Percentiles rank a stretch among this genome's conserved stretches.
phyloP scores from a whole-genome alignment of 2,329 filamentous ascomycete genomes.

The Bipolaris victoriae region DNA sequence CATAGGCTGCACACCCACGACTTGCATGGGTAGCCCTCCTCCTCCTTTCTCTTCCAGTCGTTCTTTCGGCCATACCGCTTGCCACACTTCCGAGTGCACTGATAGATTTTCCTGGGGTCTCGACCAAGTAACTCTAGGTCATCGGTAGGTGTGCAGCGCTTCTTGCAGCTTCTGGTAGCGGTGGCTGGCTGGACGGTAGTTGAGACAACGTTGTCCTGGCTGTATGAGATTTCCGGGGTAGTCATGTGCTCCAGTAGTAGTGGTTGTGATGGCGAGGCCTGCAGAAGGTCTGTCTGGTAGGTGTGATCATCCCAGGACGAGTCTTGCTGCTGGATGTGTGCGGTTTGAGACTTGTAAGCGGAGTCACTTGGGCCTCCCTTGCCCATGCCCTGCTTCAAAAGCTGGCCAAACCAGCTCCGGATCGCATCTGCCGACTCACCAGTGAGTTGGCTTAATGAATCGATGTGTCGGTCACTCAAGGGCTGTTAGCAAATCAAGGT shows the following conservation, averaged over 20 bases:
- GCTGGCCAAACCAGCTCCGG: slow-evolving; percentile 45
- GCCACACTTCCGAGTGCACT: slow-evolving; percentile 48
- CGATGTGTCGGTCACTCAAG: slow-evolving; percentile 44
- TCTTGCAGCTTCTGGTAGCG: slow-evolving; percentile 39
- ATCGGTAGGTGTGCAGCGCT: slow-evolving; percentile 44
- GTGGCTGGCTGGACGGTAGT: slow-evolving; percentile 22
- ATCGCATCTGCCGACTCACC: slow-evolving; percentile 42
- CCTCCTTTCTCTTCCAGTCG: slow-evolving; percentile 50
- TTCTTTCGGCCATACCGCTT: slow-evolving; percentile 49
- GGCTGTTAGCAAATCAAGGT: not conserved
- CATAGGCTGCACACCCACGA: slow-evolving; percentile 46
- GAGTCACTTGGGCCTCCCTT: slow-evolving; percentile 38
- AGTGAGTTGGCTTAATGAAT: slow-evolving; percentile 46
- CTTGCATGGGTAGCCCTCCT: slow-evolving; percentile 47
- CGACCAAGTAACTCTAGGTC: slow-evolving; percentile 37
- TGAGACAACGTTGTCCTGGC: slow-evolving; percentile 24
- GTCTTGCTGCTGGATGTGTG: slow-evolving; percentile 31
- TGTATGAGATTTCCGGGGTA: slow-evolving; percentile 23
- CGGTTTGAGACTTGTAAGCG: slow-evolving; percentile 48
- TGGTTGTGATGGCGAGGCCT: slow-evolving; percentile 20
- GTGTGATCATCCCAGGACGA: slow-evolving; percentile 29
- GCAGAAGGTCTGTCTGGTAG: slow-evolving; percentile 23
- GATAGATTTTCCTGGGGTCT: slow-evolving; percentile 47
- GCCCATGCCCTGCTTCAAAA: slow-evolving; percentile 46
- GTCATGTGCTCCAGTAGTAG: slow-evolving; percentile 16